phyloP scores from a whole-genome alignment of 176 grass and related monocot species.

The Hordeum marinum region DNA sequence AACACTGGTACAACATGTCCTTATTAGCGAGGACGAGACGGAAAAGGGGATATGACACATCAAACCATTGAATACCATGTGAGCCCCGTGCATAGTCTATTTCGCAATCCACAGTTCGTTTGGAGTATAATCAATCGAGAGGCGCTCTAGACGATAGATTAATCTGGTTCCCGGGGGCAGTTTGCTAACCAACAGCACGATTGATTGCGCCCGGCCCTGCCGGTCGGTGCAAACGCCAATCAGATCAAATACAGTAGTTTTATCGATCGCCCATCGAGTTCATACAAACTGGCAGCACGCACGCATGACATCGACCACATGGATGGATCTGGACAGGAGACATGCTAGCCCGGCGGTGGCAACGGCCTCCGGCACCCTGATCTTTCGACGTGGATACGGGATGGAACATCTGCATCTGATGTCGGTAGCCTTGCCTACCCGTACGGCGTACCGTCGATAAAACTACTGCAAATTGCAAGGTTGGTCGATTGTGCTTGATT shows the following conservation, averaged over 20 bases:
- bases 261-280: not conserved
- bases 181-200: slow-evolving; percentile 40
- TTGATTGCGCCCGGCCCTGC: slow-evolving; percentile 22
- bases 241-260: not conserved
- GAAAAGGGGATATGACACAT: slow-evolving; percentile 32
- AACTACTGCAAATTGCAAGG: slow-evolving; percentile 36
- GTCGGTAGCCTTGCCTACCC: slow-evolving; percentile 1
- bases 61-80: slow-evolving; percentile 41
- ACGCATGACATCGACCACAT: not conserved
- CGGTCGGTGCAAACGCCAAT: slow-evolving; percentile 21
- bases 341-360: not conserved
- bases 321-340: slow-evolving; percentile 30
- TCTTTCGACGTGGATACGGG: slow-evolving; percentile 37
- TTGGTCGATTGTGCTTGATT: not conserved
- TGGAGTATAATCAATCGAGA: not conserved
- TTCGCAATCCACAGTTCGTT: not conserved
- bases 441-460: not conserved
- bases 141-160: slow-evolving; percentile 23
- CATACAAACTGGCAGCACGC: slow-evolving; percentile 3
- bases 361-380: slow-evolving; percentile 24
- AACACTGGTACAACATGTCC: not conserved
- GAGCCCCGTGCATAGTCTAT: slow-evolving; percentile 25
- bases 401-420: slow-evolving; percentile 50
- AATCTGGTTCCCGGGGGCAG: not conserved
- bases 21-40: not conserved